Evolutionary conservation across 2,329 filamentous ascomycete genomes (phyloP).

Genomic region (Xylariaceae sp.): DNA sequence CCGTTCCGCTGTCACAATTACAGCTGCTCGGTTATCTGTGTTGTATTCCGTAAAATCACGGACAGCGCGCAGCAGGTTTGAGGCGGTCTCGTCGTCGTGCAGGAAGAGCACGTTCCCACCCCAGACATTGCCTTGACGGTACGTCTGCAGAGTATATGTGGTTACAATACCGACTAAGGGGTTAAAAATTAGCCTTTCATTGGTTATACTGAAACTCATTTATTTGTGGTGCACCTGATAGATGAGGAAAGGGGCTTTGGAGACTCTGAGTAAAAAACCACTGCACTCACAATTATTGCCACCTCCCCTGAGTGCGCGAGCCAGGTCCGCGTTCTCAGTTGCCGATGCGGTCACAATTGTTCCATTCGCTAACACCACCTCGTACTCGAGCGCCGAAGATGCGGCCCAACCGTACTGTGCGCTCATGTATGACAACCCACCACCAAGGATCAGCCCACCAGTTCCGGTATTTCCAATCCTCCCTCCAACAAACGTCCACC

Average conservation of each 20-base stretch:
- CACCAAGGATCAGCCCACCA: constrained; percentile 57
- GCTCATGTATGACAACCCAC: constrained; percentile 59
- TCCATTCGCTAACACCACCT: constrained; percentile 60
- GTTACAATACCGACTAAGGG: constrained; percentile 53
- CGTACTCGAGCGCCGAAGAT: constrained; percentile 55
- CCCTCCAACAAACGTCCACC: constrained; percentile 49
- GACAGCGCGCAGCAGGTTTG: constrained; percentile 52
- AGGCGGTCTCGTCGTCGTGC: constrained; percentile 38
- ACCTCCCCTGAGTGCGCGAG: constrained; percentile 60
- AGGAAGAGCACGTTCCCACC: constrained; percentile 51
- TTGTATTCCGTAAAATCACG: constrained; percentile 64
- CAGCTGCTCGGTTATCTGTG: constrained; percentile 62
- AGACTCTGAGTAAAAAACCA: background rate
- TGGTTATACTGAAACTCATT: too few relatives aligned
- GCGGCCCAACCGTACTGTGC: constrained; percentile 57
- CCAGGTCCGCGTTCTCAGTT: constrained; percentile 54
- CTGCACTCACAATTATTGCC: constrained; percentile 52
- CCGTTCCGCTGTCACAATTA: constrained; percentile 62
- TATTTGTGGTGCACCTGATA: too few relatives aligned
- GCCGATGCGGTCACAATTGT: constrained; percentile 52
- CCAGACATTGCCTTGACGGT: constrained; percentile 48
- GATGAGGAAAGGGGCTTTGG: too few relatives aligned
- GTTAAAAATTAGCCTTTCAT: constrained; percentile 1
- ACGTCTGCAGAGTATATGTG: constrained; percentile 50
- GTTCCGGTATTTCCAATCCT: constrained; percentile 53